phyloP scores from a whole-genome alignment of 306 rosid genomes.

The Prunus salicina region DNA sequence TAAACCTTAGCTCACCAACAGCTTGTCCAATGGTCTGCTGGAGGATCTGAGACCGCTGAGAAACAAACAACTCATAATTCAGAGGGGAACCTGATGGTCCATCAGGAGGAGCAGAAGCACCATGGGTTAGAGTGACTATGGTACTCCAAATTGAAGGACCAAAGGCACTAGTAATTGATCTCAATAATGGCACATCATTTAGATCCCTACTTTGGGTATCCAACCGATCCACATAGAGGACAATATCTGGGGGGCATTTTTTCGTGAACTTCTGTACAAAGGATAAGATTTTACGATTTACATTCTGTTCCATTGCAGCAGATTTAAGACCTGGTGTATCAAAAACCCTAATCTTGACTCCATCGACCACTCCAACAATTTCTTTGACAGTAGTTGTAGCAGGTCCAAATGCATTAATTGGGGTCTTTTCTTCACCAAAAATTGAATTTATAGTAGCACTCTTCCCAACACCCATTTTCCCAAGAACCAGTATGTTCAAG shows the following conservation, averaged over 20 bases:
- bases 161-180: slow-evolving; percentile 56
- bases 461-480: slow-evolving; percentile 93
- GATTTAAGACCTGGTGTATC: slow-evolving; percentile 94
- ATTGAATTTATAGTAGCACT: slow-evolving; percentile 97
- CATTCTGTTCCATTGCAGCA: slow-evolving; percentile 68
- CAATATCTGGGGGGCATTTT: slow-evolving; percentile 80
- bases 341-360: slow-evolving; percentile 72
- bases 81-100: slow-evolving; percentile 91
- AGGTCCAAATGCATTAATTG: slow-evolving; percentile 73
- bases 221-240: slow-evolving; percentile 90
- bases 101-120: slow-evolving; percentile 95
- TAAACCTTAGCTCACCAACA: slow-evolving; percentile 80
- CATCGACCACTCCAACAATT: slow-evolving; percentile 80
- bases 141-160: slow-evolving; percentile 85
- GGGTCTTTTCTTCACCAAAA: slow-evolving; percentile 78
- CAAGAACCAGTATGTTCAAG: slow-evolving; percentile 81
- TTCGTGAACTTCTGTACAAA: slow-evolving; percentile 67
- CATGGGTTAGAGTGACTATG: slow-evolving; percentile 83
- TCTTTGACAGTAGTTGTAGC: slow-evolving; percentile 74
- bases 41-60: slow-evolving; percentile 87
- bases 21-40: slow-evolving; percentile 97
- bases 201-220: slow-evolving; percentile 88
- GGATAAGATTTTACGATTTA: slow-evolving; percentile 64
- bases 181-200: slow-evolving; percentile 79
- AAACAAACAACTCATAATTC: slow-evolving; percentile 88